Percentiles rank a stretch among this genome's conserved stretches.
Conservation (phyloP, 2,329 filamentous ascomycete species). For the Epichloe hybrida region DNA sequence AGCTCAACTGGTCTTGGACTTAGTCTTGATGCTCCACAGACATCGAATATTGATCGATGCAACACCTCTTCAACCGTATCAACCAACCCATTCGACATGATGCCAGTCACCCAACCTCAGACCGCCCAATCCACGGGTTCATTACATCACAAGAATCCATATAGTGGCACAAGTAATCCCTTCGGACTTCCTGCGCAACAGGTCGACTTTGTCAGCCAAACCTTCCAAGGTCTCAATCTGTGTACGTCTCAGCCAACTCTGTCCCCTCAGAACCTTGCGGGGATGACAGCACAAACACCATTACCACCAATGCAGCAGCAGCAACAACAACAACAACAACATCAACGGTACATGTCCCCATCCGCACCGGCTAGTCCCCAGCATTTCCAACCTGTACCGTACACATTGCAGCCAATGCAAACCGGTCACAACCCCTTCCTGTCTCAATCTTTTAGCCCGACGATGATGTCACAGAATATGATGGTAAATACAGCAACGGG, state of each 20-base stretch:
- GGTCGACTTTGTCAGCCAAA: conserved; percentile 40
- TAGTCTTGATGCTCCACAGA: conserved; percentile 20
- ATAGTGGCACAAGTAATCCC: conserved; percentile 50
- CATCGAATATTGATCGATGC: conserved; percentile 18
- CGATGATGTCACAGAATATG: conserved; percentile 23
- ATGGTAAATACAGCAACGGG: conserved; percentile 27
- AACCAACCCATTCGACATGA: conserved; percentile 56
- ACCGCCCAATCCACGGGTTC: conserved; percentile 53
- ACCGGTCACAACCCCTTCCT: conserved; percentile 42
- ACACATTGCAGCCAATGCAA: conserved; percentile 22
- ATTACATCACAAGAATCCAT: conserved; percentile 43
- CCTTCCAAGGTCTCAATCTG: conserved; percentile 65
- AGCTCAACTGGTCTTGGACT: conserved; percentile 16
- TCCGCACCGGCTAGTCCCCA: conserved; percentile 28
- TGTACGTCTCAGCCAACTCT: conserved; percentile 41
- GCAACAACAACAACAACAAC: conserved; percentile 19
- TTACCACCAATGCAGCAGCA: conserved; percentile 13
- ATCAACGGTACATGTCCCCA: conserved; percentile 29
- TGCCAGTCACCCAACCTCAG: conserved; percentile 40
- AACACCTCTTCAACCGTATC: conserved; percentile 33
- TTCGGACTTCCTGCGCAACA: conserved; percentile 42
- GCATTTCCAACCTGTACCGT: conserved; percentile 23
- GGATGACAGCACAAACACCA: neutral
- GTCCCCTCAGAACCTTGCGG: conserved; percentile 53
- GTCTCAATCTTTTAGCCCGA: conserved; percentile 20